phyloP scores from a whole-genome alignment of 805 yeast genomes.

The Metschnikowia picachoensis region DNA sequence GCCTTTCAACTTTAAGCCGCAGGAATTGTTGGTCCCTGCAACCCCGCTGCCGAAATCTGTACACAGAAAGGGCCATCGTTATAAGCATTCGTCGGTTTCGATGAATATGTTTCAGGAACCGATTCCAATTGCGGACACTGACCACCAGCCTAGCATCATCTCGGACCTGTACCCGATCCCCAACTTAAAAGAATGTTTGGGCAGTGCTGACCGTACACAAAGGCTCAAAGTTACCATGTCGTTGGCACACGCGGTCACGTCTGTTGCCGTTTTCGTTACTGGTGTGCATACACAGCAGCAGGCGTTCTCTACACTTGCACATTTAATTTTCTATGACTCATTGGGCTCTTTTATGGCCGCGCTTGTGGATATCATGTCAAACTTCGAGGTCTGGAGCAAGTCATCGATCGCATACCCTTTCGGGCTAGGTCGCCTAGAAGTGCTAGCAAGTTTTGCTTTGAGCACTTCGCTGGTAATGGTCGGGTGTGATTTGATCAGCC shows the following conservation, averaged over 20 bases:
- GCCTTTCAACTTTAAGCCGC: slow-evolving; percentile 68
- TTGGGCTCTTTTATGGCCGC: slow-evolving; percentile 68
- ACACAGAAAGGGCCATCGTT: slow-evolving; percentile 89
- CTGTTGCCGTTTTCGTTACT: slow-evolving; percentile 52
- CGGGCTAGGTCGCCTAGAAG: slow-evolving; percentile 90
- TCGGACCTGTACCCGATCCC: slow-evolving; percentile 75
- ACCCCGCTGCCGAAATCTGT: slow-evolving; percentile 43
- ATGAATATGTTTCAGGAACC: slow-evolving; percentile 96
- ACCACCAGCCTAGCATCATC: slow-evolving; percentile 55
- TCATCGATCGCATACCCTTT: slow-evolving; percentile 84
- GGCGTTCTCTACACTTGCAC: slow-evolving; percentile 75
- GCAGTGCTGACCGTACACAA: slow-evolving; percentile 58
- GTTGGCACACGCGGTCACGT: slow-evolving; percentile 48
- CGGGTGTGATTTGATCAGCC: slow-evolving; percentile 85
- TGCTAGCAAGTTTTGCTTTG: slow-evolving; percentile 80
- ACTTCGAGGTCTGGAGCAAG: slow-evolving; percentile 87
- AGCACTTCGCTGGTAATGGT: slow-evolving; percentile 84
- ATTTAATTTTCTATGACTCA: slow-evolving; percentile 82
- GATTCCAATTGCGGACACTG: slow-evolving; percentile 40
- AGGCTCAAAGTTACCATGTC: slow-evolving; percentile 58
- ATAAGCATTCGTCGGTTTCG: slow-evolving; percentile 93
- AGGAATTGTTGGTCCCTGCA: slow-evolving; percentile 27
- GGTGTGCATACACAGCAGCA: slow-evolving; percentile 58
- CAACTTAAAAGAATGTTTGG: slow-evolving; percentile 55
- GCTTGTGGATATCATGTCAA: slow-evolving; percentile 75